phyloP scores from a whole-genome alignment of 1,284 basidiomycete genomes.

The Ustilago nuda region DNA sequence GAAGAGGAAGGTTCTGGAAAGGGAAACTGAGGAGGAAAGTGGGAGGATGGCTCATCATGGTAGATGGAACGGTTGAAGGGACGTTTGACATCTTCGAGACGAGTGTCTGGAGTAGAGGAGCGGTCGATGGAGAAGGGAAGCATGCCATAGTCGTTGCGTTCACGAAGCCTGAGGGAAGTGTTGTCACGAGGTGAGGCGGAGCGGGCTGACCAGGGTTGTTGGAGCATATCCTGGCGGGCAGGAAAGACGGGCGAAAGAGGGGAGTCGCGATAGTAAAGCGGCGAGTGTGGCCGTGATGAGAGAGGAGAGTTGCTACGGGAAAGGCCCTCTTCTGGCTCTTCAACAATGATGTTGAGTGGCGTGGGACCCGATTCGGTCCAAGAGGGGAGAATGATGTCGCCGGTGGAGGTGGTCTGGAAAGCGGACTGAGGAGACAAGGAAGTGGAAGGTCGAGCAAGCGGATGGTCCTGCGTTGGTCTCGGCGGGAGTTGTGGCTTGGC shows the following conservation, averaged over 20 bases:
- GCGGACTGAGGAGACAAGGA: conserved; percentile 12
- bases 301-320: conserved; percentile 27
- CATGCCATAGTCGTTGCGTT: conserved; percentile 32
- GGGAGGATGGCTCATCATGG: neutral
- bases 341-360: conserved; percentile 49
- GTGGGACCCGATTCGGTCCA: conserved; percentile 49
- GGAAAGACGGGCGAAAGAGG: conserved; percentile 15
- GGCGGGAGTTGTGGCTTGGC: conserved; percentile 43
- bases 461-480: conserved; percentile 34
- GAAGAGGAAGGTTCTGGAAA: conserved; percentile 7
- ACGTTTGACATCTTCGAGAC: conserved; percentile 47
- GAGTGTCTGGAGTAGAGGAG: conserved; percentile 49
- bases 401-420: conserved; percentile 34
- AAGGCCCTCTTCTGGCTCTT: conserved; percentile 41
- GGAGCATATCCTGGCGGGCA: conserved; percentile 1
- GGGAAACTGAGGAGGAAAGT: neutral
- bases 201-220: conserved; percentile 24
- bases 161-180: conserved; percentile 38
- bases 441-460: conserved; percentile 18
- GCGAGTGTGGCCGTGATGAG: conserved; percentile 25
- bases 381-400: conserved; percentile 48
- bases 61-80: conserved; percentile 36
- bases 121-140: conserved; percentile 44
- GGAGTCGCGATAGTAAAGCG: conserved; percentile 11
- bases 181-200: conserved; percentile 23